A percentile compares a stretch with the other conserved stretches of the same genome.
Conservation (phyloP, 2,329 filamentous ascomycete genomes). For the Decorospora gaudefroyi region DNA sequence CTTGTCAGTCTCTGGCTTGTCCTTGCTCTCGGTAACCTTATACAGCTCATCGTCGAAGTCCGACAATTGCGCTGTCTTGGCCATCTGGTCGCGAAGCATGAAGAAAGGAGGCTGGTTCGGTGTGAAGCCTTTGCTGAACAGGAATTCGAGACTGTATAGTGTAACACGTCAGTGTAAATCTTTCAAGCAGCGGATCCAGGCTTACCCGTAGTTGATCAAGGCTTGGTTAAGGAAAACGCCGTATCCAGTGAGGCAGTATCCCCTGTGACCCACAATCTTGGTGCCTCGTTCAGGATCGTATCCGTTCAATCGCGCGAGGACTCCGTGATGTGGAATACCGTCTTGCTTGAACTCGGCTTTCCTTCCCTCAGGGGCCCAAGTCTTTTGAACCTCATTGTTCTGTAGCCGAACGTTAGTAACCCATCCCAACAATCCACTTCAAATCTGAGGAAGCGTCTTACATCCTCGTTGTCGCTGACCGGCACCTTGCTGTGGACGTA, state of each 20-base stretch:
- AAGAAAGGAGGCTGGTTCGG: constrained; percentile 66
- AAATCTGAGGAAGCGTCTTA: too few species aligned
- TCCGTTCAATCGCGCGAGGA: constrained; percentile 82
- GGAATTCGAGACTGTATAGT: constrained; percentile 85
- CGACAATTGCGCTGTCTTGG: constrained; percentile 94
- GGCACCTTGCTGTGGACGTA: constrained; percentile 89
- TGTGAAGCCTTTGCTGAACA: constrained; percentile 78
- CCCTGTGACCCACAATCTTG: constrained; percentile 92
- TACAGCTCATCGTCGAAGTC: constrained; percentile 98
- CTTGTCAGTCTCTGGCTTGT: constrained; percentile 82
- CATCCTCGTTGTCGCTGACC: constrained; percentile 82
- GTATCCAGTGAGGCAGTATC: constrained; percentile 89
- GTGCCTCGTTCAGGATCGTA: constrained; percentile 80
- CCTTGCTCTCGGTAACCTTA: constrained; percentile 85
- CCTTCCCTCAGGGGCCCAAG: constrained; percentile 79
- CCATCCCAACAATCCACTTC: too few species aligned
- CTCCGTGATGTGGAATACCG: constrained; percentile 90
- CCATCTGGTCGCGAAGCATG: constrained; percentile 95
- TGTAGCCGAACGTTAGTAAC: too few species aligned
- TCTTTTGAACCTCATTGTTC: constrained; percentile 77
- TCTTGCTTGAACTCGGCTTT: constrained; percentile 77
- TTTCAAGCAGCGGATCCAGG: too few species aligned
- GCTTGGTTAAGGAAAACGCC: constrained; percentile 92
- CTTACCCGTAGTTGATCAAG: constrained; percentile 94
- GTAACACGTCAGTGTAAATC: too few species aligned